These are phyloP conservation scores for Neospora caninum DNA, from an alignment of 169 alveolate genomes.

Conservation along the genomic window DNA sequence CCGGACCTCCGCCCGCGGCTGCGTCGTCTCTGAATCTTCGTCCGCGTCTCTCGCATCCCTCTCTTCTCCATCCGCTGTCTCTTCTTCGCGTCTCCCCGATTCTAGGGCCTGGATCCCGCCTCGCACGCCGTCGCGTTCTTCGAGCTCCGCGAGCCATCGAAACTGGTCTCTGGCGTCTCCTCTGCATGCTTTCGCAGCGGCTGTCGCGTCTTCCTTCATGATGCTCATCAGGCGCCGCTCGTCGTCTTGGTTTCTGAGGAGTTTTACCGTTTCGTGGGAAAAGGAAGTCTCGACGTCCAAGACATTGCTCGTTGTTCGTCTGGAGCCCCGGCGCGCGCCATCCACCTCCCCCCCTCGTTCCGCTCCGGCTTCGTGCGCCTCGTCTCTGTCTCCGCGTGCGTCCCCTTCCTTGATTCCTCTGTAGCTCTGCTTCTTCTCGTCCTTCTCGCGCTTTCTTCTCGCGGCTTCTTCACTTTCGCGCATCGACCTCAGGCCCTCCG, in stretches of 20 bases:
- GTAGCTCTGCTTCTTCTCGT: not conserved
- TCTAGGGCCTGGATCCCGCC: slow-evolving; percentile 15
- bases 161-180: not conserved
- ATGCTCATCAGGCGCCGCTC: not conserved
- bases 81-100: not conserved
- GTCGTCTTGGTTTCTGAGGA: not conserved
- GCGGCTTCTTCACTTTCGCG: not conserved
- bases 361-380: not conserved
- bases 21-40: not conserved
- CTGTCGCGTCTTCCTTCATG: not conserved
- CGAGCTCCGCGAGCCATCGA: not conserved
- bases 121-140: not conserved
- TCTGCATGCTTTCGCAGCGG: not conserved
- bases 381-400: not conserved
- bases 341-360: not conserved
- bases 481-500: not conserved
- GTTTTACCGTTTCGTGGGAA: no score
- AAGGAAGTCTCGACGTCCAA: no score
- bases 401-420: not conserved
- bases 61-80: not conserved
- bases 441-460: not conserved
- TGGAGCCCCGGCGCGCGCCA: not conserved
- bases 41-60: not conserved
- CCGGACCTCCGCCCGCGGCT: not conserved
- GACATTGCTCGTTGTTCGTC: no score